phyloP scores from a whole-genome alignment of 257 asterid genomes.

The Orobanche coerulescens region DNA sequence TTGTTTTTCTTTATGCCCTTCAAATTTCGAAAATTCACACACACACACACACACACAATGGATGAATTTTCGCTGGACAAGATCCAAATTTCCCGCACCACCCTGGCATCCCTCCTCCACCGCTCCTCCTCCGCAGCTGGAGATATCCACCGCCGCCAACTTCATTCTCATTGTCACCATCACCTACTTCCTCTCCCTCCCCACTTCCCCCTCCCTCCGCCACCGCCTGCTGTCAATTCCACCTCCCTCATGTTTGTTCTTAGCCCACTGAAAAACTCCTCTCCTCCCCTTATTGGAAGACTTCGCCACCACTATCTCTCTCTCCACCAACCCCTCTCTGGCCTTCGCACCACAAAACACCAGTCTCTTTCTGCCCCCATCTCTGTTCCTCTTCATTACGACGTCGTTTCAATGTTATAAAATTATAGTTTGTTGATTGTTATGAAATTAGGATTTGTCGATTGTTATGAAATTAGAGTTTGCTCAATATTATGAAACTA shows the following conservation, averaged over 20 bases:
- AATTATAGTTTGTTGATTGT: too few relatives aligned
- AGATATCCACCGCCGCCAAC: conserved; percentile 36
- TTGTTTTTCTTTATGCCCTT: too few relatives aligned
- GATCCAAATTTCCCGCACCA: conserved; percentile 65
- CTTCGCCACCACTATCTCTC: conserved; percentile 30
- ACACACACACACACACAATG: conserved; percentile 30
- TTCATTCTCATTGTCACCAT: conserved; percentile 41
- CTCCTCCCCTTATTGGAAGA: conserved; percentile 62
- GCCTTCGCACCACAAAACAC: conserved; percentile 42
- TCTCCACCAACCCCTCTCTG: conserved; percentile 39
- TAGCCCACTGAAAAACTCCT: conserved; percentile 53
- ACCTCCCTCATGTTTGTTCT: conserved; percentile 36
- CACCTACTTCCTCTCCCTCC: conserved; percentile 56
- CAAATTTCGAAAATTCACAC: background rate
- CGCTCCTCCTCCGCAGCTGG: conserved; percentile 59
- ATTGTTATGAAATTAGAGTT: too few relatives aligned
- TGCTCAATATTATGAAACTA: too few relatives aligned
- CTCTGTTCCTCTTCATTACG: conserved; percentile 64
- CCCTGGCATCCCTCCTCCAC: conserved; percentile 72
- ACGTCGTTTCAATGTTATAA: conserved; percentile 71
- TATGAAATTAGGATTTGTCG: too few relatives aligned
- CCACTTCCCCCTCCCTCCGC: conserved; percentile 48
- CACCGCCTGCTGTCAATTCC: conserved; percentile 22
- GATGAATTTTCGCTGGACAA: conserved; percentile 51
- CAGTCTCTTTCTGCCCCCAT: conserved; percentile 45